phyloP scores from a whole-genome alignment of 2,329 filamentous ascomycete species.

The Xylariomycetidae sp. region DNA sequence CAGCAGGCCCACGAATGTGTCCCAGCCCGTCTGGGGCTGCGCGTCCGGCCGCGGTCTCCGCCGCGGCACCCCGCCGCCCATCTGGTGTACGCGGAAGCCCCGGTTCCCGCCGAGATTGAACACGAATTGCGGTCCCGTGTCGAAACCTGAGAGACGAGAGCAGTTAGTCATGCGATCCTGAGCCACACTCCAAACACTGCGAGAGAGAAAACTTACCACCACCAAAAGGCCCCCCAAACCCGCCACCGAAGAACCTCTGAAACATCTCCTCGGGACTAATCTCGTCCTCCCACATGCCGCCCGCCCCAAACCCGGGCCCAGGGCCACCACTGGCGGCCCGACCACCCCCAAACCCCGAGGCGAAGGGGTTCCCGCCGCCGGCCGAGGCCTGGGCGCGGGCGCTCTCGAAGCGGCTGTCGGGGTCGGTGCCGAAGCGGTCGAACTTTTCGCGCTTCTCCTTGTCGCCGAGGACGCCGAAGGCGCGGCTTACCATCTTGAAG shows the following conservation, averaged over 20 bases:
- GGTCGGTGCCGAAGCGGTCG: constrained; percentile 87
- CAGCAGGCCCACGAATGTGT: constrained; percentile 68
- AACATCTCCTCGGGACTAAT: constrained; percentile 97
- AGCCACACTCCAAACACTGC: too few relatives aligned
- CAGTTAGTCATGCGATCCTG: too few relatives aligned
- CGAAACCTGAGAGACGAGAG: constrained; percentile 64
- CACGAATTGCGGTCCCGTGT: constrained; percentile 80
- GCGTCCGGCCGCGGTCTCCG: constrained; percentile 63
- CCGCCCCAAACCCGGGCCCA: constrained; percentile 44
- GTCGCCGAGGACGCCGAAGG: constrained; percentile 90
- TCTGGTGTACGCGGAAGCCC: constrained; percentile 90
- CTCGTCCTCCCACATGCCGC: constrained; percentile 77
- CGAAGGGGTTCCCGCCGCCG: constrained; percentile 39
- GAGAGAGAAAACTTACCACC: too few relatives aligned
- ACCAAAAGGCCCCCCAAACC: constrained; percentile 62
- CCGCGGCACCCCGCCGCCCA: constrained; percentile 75
- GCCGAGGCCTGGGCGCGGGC: constrained; percentile 46
- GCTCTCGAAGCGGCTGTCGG: constrained; percentile 77
- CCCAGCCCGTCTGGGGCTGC: constrained; percentile 47
- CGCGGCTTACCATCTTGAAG: constrained; percentile 95
- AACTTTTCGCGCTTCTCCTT: constrained; percentile 87
- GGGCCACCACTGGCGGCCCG: constrained; percentile 29
- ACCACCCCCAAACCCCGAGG: constrained; percentile 32
- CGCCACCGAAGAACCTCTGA: constrained; percentile 89
- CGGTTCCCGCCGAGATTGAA: constrained; percentile 93